phyloP scores from a whole-genome alignment of 106 monocot genomes.

The Dactylorhiza incarnata region DNA sequence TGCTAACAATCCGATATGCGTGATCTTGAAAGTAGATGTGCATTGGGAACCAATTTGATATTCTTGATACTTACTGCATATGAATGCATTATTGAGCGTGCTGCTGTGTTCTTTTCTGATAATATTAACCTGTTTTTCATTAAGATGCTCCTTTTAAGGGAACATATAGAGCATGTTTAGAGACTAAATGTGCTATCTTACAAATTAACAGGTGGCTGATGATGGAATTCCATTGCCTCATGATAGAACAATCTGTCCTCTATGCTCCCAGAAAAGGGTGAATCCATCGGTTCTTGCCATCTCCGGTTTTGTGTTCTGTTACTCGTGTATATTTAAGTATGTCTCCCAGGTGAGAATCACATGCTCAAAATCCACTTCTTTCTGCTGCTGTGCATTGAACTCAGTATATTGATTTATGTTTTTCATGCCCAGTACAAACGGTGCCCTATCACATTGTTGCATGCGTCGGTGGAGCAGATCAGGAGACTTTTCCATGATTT shows the following conservation, averaged over 20 bases:
- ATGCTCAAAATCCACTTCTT: not conserved
- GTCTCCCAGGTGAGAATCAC: constrained; percentile 55
- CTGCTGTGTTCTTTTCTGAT: too few relatives aligned
- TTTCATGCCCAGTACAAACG: constrained; percentile 55
- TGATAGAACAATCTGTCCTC: constrained; percentile 71
- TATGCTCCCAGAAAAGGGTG: constrained; percentile 74
- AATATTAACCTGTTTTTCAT: too few relatives aligned
- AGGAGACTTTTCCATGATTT: constrained; percentile 87
- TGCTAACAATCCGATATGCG: too few relatives aligned
- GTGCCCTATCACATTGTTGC: constrained; percentile 83
- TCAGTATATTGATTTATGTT: not conserved
- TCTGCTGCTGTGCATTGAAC: not conserved
- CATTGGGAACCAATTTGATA: too few relatives aligned
- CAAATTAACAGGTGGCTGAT: constrained; percentile 50
- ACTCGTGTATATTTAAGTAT: constrained; percentile 76
- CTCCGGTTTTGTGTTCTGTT: constrained; percentile 95
- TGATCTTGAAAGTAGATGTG: too few relatives aligned
- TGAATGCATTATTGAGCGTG: too few relatives aligned
- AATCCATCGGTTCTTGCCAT: constrained; percentile 80
- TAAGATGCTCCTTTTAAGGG: not conserved
- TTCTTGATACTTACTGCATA: too few relatives aligned
- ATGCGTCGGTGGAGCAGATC: constrained; percentile 67
- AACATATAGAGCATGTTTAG: not conserved
- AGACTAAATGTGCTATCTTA: not conserved
- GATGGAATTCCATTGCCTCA: constrained; percentile 82